A percentile compares a stretch with the other conserved stretches of the same genome.
phyloP scores from a whole-genome alignment of 2,329 filamentous ascomycete genomes.

The Bipolaris victoriae region DNA sequence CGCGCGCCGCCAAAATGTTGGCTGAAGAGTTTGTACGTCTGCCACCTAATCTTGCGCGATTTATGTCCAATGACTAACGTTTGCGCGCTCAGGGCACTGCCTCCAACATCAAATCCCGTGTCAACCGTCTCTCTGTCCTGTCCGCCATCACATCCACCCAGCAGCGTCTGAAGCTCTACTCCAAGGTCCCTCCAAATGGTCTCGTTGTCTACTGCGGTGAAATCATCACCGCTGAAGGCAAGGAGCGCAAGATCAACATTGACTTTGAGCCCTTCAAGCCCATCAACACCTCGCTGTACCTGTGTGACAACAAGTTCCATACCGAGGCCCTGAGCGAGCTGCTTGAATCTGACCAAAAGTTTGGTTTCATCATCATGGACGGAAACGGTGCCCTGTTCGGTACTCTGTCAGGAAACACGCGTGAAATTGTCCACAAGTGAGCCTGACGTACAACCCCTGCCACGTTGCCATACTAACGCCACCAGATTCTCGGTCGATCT shows the following conservation, averaged over 20 bases:
- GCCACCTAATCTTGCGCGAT: not conserved
- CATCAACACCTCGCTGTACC: slow-evolving; percentile 98
- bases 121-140: slow-evolving; percentile 96
- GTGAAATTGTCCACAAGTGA: slow-evolving; percentile 89
- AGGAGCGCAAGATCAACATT: slow-evolving; percentile 99
- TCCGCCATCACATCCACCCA: slow-evolving; percentile 99
- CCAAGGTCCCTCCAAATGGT: slow-evolving; percentile 97
- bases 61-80: slow-evolving; percentile 16
- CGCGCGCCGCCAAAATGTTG: slow-evolving; percentile 97
- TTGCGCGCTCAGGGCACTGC: slow-evolving; percentile 75
- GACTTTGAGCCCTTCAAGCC: slow-evolving; percentile 99
- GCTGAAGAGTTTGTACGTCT: slow-evolving; percentile 95
- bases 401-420: slow-evolving; percentile 94
- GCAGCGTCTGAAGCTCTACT: slow-evolving; percentile 98
- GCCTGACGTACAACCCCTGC: slow-evolving; percentile 1
- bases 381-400: slow-evolving; percentile 98
- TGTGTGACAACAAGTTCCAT: slow-evolving; percentile 99
- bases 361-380: slow-evolving; percentile 99
- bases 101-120: slow-evolving; percentile 99
- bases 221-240: slow-evolving; percentile 98
- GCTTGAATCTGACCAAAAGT: slow-evolving; percentile 98
- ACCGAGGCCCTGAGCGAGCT: slow-evolving; percentile 96
- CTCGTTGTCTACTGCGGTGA: slow-evolving; percentile 99
- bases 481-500: slow-evolving; percentile 85
- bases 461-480: not conserved